Evolutionary conservation across 805 yeast species (phyloP).

Genomic region (Blastobotrys muscicola): DNA sequence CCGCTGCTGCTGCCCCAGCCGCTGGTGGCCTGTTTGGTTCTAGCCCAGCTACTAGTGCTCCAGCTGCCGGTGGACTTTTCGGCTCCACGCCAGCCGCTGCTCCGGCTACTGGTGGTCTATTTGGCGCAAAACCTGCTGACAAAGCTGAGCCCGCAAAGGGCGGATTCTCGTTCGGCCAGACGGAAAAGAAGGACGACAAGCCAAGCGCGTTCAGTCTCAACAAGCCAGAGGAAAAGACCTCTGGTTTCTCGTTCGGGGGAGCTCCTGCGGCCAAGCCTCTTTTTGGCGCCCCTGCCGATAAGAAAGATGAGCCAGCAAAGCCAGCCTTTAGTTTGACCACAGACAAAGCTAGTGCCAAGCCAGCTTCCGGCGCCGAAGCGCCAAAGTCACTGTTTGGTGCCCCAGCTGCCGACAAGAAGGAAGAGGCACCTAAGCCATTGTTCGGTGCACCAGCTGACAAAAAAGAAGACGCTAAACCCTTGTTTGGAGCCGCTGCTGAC

Average conservation of each 20-base stretch:
- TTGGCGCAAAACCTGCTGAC: slow-evolving; percentile 10
- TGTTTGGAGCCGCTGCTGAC: slow-evolving; percentile 2
- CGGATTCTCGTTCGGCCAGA: slow-evolving; percentile 3
- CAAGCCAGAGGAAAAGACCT: slow-evolving; percentile 11
- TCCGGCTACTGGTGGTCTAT: slow-evolving; percentile 5
- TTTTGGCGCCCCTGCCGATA: slow-evolving; percentile 9
- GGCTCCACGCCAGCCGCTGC: slow-evolving; percentile 7
- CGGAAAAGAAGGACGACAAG: slow-evolving; percentile 12
- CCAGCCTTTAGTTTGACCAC: not conserved
- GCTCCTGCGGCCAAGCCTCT: slow-evolving; percentile 9
- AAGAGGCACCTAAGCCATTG: slow-evolving; percentile 11
- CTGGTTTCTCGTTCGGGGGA: slow-evolving; percentile 15
- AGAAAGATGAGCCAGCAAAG: slow-evolving; percentile 9
- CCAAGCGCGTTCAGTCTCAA: slow-evolving; percentile 18
- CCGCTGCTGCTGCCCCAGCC: slow-evolving; percentile 5
- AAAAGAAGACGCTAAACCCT: slow-evolving; percentile 4
- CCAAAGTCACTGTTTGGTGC: slow-evolving; percentile 3
- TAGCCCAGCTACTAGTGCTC: slow-evolving; percentile 1
- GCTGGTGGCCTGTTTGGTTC: slow-evolving; percentile 3
- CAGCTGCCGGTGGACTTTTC: slow-evolving; percentile 1
- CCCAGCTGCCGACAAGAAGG: slow-evolving; percentile 12
- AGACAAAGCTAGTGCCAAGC: not conserved
- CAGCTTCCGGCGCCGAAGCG: slow-evolving; percentile 16
- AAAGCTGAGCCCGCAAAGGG: slow-evolving; percentile 7
- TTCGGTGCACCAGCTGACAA: slow-evolving; percentile 10